A percentile compares a stretch with the other conserved stretches of the same genome.
Conservation (phyloP, 805 yeast genomes). For the Henningerozyma blattae region DNA sequence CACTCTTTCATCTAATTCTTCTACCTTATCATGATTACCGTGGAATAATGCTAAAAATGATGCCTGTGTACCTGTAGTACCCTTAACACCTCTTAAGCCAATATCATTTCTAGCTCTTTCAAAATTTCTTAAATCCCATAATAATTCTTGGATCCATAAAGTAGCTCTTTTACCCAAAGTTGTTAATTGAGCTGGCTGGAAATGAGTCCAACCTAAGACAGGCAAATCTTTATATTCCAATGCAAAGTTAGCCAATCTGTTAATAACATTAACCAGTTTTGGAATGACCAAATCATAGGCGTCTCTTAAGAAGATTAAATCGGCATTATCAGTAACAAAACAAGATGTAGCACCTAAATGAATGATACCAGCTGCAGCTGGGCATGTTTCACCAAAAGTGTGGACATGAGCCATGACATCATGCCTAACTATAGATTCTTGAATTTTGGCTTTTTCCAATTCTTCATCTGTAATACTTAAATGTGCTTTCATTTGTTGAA, state of each 20-base stretch:
- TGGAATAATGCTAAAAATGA: constrained; percentile 91
- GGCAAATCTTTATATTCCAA: constrained; percentile 88
- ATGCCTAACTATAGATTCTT: constrained; percentile 96
- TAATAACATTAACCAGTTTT: constrained; percentile 89
- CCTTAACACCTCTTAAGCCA: constrained; percentile 96
- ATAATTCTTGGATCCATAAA: constrained; percentile 91
- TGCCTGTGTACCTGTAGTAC: constrained; percentile 98
- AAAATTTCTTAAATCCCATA: constrained; percentile 96
- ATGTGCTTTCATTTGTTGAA: constrained; percentile 71
- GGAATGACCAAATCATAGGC: constrained; percentile 91
- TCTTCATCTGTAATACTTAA: constrained; percentile 85
- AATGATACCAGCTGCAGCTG: constrained; percentile 94
- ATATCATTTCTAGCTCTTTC: constrained; percentile 92
- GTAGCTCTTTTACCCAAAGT: constrained; percentile 98
- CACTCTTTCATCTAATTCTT: constrained; percentile 80
- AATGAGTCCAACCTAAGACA: constrained; percentile 97
- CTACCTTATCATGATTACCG: constrained; percentile 95
- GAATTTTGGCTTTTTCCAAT: constrained; percentile 75
- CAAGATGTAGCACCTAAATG: constrained; percentile 98
- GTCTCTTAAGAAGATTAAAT: constrained; percentile 88
- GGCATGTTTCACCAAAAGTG: constrained; percentile 83
- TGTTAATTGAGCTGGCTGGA: constrained; percentile 98
- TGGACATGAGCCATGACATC: constrained; percentile 99
- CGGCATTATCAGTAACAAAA: constrained; percentile 96
- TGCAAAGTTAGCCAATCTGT: constrained; percentile 81